These are phyloP conservation scores for Cephaloascus fragrans DNA, from an alignment of 805 yeast genomes.

Conservation along the genomic window DNA sequence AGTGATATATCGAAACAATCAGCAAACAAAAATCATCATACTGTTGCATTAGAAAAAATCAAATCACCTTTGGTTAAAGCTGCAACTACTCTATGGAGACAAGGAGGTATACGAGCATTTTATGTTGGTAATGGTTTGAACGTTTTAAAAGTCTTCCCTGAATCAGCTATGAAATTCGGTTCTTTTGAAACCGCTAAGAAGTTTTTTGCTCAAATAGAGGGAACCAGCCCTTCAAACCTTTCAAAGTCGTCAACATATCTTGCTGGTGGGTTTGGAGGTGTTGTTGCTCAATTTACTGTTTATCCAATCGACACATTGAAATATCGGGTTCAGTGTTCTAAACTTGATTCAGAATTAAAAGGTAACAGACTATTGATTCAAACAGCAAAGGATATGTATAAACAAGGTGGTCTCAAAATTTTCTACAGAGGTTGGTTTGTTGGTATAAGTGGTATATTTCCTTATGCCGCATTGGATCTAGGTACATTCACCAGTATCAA, in stretches of 20 bases:
- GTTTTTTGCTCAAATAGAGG: conserved; percentile 64
- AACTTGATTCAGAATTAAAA: conserved; percentile 48
- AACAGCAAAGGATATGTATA: conserved; percentile 72
- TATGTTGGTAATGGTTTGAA: conserved; percentile 95
- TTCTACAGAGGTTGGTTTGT: conserved; percentile 85
- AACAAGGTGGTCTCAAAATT: conserved; percentile 65
- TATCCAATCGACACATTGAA: conserved; percentile 95
- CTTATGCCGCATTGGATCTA: conserved; percentile 91
- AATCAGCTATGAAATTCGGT: conserved; percentile 95
- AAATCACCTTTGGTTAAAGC: conserved; percentile 76
- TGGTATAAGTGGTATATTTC: conserved; percentile 95
- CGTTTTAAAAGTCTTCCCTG: conserved; percentile 91
- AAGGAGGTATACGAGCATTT: conserved; percentile 81
- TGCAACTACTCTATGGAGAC: conserved; percentile 67
- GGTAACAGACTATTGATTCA: conserved; percentile 52
- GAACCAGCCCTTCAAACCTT: conserved; percentile 57
- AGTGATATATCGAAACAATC: conserved; percentile 23
- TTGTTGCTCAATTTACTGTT: conserved; percentile 82
- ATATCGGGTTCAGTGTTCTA: conserved; percentile 89
- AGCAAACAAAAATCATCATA: background rate
- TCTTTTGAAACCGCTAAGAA: conserved; percentile 84
- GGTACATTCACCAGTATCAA: conserved; percentile 89
- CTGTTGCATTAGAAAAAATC: conserved; percentile 24
- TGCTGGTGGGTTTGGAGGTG: conserved; percentile 97
- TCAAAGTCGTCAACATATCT: conserved; percentile 74